phyloP scores from a whole-genome alignment of 495 filamentous ascomycete genomes.

The Hyaloscypha finlandica region DNA sequence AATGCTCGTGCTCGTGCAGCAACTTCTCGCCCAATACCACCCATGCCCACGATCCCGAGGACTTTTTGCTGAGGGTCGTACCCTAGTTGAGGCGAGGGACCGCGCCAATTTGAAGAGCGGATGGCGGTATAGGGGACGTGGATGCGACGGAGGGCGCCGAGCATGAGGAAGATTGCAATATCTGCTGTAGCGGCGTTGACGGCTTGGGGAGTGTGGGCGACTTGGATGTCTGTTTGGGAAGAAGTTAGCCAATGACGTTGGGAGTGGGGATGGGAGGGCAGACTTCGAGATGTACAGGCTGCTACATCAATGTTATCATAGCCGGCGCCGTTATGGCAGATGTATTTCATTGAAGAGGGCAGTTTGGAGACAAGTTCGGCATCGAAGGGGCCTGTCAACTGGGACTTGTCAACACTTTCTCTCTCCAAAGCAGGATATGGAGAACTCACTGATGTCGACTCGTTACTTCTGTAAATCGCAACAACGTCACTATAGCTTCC shows the following conservation, averaged over 20 bases:
- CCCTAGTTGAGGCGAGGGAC: slow-evolving; percentile 37
- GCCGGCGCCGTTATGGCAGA: slow-evolving; percentile 85
- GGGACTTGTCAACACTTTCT: neutral
- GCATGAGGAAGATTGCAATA: slow-evolving; percentile 69
- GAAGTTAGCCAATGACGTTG: neutral
- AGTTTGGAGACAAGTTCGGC: slow-evolving; percentile 58
- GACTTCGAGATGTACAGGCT: slow-evolving; percentile 61
- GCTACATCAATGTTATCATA: slow-evolving; percentile 80
- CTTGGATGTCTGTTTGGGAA: slow-evolving; percentile 50
- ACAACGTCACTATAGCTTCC: slow-evolving; percentile 60
- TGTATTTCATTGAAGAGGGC: slow-evolving; percentile 69
- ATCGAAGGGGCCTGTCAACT: slow-evolving; percentile 64
- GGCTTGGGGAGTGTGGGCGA: slow-evolving; percentile 67
- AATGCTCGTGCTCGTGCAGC: slow-evolving; percentile 51
- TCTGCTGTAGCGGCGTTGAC: slow-evolving; percentile 75
- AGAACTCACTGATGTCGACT: slow-evolving; percentile 52
- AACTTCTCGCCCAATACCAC: slow-evolving; percentile 71
- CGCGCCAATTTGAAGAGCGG: slow-evolving; percentile 59
- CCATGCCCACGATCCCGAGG: slow-evolving; percentile 85
- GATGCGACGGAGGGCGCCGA: slow-evolving; percentile 67
- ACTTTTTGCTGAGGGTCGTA: slow-evolving; percentile 66
- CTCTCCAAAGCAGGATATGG: neutral
- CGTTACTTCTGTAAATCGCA: slow-evolving; percentile 60
- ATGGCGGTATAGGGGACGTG: slow-evolving; percentile 64
- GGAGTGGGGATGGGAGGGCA: neutral